Evolutionary conservation across 108 stramenopile species (phyloP), one percentile per base, ranked within the genome.

Genomic region (Cyclostephanos invisitatus): DNA sequence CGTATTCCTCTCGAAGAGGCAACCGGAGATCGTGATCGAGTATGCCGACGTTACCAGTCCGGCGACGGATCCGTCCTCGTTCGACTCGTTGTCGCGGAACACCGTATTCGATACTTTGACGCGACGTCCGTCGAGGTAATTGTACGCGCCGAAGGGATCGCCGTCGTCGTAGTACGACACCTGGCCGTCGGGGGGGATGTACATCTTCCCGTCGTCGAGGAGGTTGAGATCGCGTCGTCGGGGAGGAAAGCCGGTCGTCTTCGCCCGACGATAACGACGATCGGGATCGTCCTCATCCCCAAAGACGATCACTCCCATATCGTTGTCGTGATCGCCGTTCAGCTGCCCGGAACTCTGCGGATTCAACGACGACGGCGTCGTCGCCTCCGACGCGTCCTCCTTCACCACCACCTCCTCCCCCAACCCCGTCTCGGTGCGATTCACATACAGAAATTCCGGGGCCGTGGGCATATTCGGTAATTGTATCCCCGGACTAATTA

Each of bases 21-120:
- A 78, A 20, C 65, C 42, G 0, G 69, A 49, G 36, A 78, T 4
- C 0, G 77, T 71, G 20, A 78, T 38, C 9, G 70, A 71, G 42
- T 78, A 78, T 7, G 77, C 77, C 47, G 77, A 78, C 7, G 77
- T 71, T 40, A 78, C 35, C 28, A 78, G 58, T 28, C 77, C 77
- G 3, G 77, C 77, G 27, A 70, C 47, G 25, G 44, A 46, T 14
- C 44, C 44, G 28, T 76, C 29, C 55, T 65, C 37, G 18, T 56
- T 18, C 15, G 55, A 47, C 17, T 22, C 51, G 25, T 78, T 78
- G 53, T 71, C 61, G 70, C 27, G 54, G 32, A 78, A 78, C n/a
- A 67, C 70, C 7, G 64, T 64, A 25, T 54, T 61, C 21, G 60
- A 15, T 21, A 78, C 71, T 50, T 67, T 67, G 65, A 78, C 77